A percentile compares a stretch with the other conserved stretches of the same genome.
Conservation (phyloP, 192 early-diverging fungal genomes). For the Gaertneriomyces semiglobifer region DNA sequence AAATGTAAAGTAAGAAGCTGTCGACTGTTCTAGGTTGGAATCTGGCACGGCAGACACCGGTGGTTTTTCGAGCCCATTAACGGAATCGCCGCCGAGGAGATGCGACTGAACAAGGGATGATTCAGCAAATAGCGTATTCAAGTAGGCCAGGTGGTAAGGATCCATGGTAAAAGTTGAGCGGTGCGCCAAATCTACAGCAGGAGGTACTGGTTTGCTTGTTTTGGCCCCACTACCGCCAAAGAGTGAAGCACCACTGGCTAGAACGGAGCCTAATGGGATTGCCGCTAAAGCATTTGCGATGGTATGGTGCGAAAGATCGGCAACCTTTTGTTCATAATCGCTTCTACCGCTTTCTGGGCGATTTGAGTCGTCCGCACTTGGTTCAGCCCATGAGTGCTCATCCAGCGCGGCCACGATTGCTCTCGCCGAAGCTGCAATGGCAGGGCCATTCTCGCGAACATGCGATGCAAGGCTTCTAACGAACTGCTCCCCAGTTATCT, state of each 20-base stretch:
- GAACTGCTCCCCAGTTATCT: constrained; percentile 16
- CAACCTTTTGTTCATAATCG: not conserved
- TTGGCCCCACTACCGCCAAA: not conserved
- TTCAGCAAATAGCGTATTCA: constrained; percentile 8
- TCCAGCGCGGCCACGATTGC: not conserved
- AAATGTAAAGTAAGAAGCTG: constrained; percentile 14
- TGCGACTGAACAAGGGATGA: constrained; percentile 19
- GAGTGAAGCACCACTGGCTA: not conserved
- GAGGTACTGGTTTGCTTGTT: not conserved
- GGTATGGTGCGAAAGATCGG: not conserved
- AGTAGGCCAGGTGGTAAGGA: constrained; percentile 28
- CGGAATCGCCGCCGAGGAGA: constrained; percentile 1
- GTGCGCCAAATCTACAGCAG: not conserved
- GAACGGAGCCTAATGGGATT: not conserved
- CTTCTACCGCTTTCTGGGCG: not conserved
- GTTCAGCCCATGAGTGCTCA: not conserved
- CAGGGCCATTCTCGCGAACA: constrained; percentile 7
- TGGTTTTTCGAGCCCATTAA: not conserved
- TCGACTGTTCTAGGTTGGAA: not conserved
- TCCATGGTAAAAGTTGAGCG: constrained; percentile 25
- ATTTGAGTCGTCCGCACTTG: not conserved
- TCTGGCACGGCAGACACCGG: constrained; percentile 8
- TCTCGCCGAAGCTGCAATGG: constrained; percentile 1
- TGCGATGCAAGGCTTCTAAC: constrained; percentile 13
- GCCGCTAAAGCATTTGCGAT: not conserved